Evolutionary conservation across 2,329 filamentous ascomycete species (phyloP).

Genomic region (Botrytis fabae): DNA sequence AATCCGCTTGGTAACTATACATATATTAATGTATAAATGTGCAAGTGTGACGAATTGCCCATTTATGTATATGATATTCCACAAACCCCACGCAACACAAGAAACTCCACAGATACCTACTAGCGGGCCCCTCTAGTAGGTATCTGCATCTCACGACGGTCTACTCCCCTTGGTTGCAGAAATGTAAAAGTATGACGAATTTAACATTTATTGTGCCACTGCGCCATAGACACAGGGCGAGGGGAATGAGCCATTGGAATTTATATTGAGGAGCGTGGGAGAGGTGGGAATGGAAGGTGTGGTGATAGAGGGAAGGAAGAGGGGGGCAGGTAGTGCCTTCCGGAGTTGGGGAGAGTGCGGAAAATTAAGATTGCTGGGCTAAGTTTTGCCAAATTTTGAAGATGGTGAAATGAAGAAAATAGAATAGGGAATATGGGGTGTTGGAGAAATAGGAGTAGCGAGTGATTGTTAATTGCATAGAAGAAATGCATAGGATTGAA

Average conservation of each 20-base stretch:
- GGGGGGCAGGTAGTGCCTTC: not conserved
- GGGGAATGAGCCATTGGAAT: not conserved
- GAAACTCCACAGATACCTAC: not conserved
- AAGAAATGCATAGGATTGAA: not conserved
- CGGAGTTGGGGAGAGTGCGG: not conserved
- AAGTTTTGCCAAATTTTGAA: not conserved
- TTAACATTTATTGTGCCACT: not conserved
- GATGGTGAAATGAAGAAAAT: not conserved
- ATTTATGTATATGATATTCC: not conserved
- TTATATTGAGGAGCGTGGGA: not conserved
- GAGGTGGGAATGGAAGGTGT: not conserved
- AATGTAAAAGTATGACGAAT: conserved; percentile 6
- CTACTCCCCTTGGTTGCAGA: not conserved
- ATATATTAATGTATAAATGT: not conserved
- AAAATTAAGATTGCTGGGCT: not conserved
- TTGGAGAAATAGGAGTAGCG: not conserved
- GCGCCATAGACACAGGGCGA: not conserved
- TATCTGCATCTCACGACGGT: not conserved
- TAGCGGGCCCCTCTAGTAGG: not conserved
- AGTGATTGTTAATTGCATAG: not conserved
- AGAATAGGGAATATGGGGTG: not conserved
- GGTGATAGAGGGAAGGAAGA: not conserved
- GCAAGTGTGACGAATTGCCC: not conserved
- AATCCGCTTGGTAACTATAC: not conserved
- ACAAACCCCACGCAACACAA: not conserved